phyloP scores from a whole-genome alignment of 768 basidiomycete genomes.

The Mycena crocata region DNA sequence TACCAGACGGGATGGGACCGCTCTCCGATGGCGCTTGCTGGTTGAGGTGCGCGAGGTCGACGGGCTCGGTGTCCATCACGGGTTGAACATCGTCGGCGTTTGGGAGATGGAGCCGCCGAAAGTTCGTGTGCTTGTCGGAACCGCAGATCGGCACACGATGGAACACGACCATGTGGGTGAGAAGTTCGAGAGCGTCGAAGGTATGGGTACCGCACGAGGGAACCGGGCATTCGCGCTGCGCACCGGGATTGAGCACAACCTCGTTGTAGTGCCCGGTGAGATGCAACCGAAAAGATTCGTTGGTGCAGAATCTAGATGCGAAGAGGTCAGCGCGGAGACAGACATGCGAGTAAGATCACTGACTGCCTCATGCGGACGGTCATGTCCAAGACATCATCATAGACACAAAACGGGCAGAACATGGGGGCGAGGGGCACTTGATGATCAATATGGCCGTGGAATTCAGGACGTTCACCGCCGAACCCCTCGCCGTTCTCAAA shows the following conservation, averaged over 20 bases:
- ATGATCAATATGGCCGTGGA: constrained; percentile 7
- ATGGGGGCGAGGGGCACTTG: constrained; percentile 2
- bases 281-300: not conserved
- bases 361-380: not conserved
- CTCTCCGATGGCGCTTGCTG: too few species aligned
- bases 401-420: constrained; percentile 4
- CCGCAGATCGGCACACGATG: constrained; percentile 21
- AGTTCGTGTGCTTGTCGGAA: not conserved
- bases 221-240: not conserved
- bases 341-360: not conserved
- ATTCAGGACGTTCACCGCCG: constrained; percentile 4
- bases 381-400: not conserved
- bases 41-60: not conserved
- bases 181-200: constrained; percentile 7
- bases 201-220: constrained; percentile 12
- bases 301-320: not conserved
- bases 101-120: constrained; percentile 9
- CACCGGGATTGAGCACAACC: too few species aligned
- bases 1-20: too few species aligned
- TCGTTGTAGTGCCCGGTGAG: not conserved
- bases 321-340: not conserved
- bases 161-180: constrained; percentile 1
- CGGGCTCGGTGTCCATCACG: not conserved
- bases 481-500: constrained; percentile 12
- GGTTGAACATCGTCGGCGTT: not conserved